Conservation (phyloP, 129 eudicot species). For the Lactuca saligna region DNA sequence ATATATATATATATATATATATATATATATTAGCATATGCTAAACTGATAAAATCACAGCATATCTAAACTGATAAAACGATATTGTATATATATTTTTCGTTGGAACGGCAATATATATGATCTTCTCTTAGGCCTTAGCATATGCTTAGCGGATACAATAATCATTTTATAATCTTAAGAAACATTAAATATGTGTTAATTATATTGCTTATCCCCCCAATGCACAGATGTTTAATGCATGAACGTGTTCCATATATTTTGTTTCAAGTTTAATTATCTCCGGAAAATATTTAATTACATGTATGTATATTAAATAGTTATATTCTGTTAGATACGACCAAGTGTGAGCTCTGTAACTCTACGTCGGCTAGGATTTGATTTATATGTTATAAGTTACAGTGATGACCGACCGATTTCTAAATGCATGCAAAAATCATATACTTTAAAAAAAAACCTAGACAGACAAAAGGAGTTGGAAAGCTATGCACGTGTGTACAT, state of each 20-base stretch:
- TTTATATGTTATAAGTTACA: conserved; percentile 21
- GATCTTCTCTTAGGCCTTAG: not conserved
- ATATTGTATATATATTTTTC: not conserved
- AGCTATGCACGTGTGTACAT: conserved; percentile 24
- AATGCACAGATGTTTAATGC: conserved; percentile 5
- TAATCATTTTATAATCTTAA: not conserved
- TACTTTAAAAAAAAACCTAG: not conserved
- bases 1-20: not conserved
- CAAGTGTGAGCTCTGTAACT: conserved; percentile 5
- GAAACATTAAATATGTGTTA: not conserved
- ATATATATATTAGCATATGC: not conserved
- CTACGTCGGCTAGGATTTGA: conserved; percentile 15
- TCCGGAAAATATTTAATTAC: not conserved
- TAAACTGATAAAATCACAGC: too few species aligned
- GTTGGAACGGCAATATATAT: not conserved
- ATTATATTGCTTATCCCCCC: not conserved
- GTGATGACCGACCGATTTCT: conserved; percentile 28
- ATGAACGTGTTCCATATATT: conserved; percentile 20
- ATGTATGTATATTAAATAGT: not conserved
- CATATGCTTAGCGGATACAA: not conserved
- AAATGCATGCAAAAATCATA: conserved; percentile 29
- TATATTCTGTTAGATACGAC: conserved; percentile 20
- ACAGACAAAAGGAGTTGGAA: not conserved
- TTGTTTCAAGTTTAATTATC: conserved; percentile 20
- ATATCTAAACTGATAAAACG: too few species aligned